phyloP scores from a whole-genome alignment of 148 eudicot species.

The Persicaria tinctoria region DNA sequence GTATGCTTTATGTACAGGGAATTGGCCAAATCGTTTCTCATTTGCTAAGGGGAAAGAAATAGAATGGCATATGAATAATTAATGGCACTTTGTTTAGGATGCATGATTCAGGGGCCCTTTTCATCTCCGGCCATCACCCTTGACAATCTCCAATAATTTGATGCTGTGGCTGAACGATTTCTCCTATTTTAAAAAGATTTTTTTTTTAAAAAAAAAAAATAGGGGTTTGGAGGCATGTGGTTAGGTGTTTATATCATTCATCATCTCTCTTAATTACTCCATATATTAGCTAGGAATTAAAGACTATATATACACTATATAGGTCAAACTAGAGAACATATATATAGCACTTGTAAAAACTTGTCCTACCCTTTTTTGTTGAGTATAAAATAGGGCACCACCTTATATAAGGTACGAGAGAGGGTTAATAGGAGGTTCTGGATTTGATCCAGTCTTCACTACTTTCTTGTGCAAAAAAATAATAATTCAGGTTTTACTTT shows the following conservation, averaged over 20 bases:
- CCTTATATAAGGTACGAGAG: too few relatives aligned
- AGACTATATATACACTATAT: too few relatives aligned
- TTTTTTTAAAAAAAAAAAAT: background rate
- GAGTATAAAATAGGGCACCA: too few relatives aligned
- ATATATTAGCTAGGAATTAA: background rate
- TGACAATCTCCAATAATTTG: constrained; percentile 1
- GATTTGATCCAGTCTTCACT: too few relatives aligned
- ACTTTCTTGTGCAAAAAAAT: too few relatives aligned
- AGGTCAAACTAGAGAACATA: too few relatives aligned
- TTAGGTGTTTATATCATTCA: constrained; percentile 4
- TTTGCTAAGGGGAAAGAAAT: background rate
- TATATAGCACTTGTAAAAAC: too few relatives aligned
- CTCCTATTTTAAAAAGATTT: background rate
- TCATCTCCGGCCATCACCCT: background rate
- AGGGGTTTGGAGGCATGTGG: constrained; percentile 5
- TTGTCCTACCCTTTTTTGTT: too few relatives aligned
- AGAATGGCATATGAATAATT: constrained; percentile 1
- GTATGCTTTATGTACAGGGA: constrained; percentile 1
- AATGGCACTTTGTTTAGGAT: constrained; percentile 2
- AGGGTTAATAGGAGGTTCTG: too few relatives aligned
- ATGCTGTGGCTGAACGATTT: background rate
- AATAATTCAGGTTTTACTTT: too few relatives aligned
- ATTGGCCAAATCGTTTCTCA: background rate
- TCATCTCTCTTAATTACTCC: background rate
- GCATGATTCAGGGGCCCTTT: constrained; percentile 5